Evolutionary conservation across 106 monocot species (phyloP).

Genomic region (Dendrobium officinale): DNA sequence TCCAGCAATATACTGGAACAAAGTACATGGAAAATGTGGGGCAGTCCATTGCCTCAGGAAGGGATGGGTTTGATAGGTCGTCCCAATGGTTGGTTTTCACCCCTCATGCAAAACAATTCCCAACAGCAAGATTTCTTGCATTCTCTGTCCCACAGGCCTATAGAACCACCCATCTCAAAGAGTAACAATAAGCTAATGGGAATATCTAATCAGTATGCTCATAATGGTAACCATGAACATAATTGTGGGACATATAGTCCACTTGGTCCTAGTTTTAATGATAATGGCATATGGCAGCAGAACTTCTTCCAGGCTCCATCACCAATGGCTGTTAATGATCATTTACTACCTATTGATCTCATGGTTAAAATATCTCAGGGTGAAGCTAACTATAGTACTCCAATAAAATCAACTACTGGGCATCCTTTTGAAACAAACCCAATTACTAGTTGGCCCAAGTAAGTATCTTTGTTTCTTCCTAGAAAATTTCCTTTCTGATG

Average conservation of each 20-base stretch:
- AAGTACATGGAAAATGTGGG: constrained; percentile 91
- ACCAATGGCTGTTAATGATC: constrained; percentile 24
- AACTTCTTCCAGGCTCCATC: constrained; percentile 29
- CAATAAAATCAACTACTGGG: constrained; percentile 19
- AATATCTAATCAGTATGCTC: constrained; percentile 12
- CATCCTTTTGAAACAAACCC: constrained; percentile 31
- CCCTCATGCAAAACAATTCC: constrained; percentile 21
- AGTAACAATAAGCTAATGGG: constrained; percentile 19
- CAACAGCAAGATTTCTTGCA: constrained; percentile 25
- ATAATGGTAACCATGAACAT: constrained; percentile 15
- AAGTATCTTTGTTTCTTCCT: constrained; percentile 21
- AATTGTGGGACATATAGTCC: constrained; percentile 31
- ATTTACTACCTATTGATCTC: constrained; percentile 39
- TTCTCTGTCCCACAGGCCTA: constrained; percentile 17
- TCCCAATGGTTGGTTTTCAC: constrained; percentile 36
- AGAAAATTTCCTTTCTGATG: not conserved
- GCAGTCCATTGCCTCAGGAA: constrained; percentile 52
- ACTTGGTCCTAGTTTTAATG: constrained; percentile 21
- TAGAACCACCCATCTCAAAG: constrained; percentile 16
- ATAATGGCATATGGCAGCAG: constrained; percentile 28
- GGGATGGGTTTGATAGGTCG: constrained; percentile 49
- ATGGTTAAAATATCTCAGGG: constrained; percentile 26
- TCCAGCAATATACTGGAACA: constrained; percentile 28
- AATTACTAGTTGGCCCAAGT: constrained; percentile 62
- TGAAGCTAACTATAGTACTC: constrained; percentile 16